Evolutionary conservation across 2,329 filamentous ascomycete species (phyloP).

Genomic region (Cyanodermella asteris): DNA sequence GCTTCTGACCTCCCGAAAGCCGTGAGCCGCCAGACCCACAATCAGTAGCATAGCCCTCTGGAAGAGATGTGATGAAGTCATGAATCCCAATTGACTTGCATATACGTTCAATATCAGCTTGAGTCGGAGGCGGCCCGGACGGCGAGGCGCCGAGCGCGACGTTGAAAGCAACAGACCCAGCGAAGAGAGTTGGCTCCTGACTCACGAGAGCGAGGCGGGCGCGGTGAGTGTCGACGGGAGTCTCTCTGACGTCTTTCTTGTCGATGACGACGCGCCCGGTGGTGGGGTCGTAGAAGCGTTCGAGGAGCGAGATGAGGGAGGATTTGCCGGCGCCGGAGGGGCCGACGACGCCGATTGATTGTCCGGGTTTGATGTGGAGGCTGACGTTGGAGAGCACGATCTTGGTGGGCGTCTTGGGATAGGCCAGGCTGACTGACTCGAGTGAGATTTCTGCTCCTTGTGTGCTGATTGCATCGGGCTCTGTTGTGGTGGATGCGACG

Average conservation of each 20-base stretch:
- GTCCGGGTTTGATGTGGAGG: conserved; percentile 20
- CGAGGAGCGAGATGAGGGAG: conserved; percentile 40
- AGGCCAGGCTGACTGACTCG: conserved; percentile 23
- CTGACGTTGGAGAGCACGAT: conserved; percentile 13
- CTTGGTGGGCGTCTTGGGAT: conserved; percentile 11
- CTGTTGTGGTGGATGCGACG: conserved; percentile 3
- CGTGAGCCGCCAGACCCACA: conserved; percentile 15
- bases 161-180: conserved; percentile 47
- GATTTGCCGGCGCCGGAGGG: conserved; percentile 40
- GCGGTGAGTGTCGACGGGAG: conserved; percentile 42
- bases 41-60: conserved; percentile 15
- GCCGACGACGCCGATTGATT: conserved; percentile 35
- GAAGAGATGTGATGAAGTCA: conserved; percentile 17
- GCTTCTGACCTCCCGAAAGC: conserved; percentile 20
- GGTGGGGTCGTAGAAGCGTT: conserved; percentile 48
- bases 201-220: conserved; percentile 46
- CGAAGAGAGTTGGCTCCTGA: conserved; percentile 53
- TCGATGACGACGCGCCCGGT: conserved; percentile 45
- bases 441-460: conserved; percentile 16
- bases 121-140: conserved; percentile 9
- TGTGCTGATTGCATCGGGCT: conserved; percentile 14
- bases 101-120: conserved; percentile 14
- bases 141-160: conserved; percentile 32
- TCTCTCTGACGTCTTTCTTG: conserved; percentile 31
- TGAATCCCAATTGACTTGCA: conserved; percentile 17